These are phyloP conservation scores for Alternaria angustiovoidea DNA, from an alignment of 2,329 filamentous ascomycete species.

Conservation along the genomic window DNA sequence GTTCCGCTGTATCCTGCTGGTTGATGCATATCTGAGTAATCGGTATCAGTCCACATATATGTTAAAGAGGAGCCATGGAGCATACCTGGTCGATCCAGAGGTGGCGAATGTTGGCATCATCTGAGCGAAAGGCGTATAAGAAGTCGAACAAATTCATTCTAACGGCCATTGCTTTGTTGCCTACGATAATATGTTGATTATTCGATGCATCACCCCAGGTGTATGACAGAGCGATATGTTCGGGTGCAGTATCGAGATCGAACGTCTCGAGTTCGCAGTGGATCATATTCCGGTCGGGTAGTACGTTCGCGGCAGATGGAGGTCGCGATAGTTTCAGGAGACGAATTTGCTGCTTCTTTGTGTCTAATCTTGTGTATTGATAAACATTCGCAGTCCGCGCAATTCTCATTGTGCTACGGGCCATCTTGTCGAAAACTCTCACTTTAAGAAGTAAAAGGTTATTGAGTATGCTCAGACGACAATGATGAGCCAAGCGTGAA, in stretches of 20 bases:
- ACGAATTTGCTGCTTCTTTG: neutral
- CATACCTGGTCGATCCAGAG: slow-evolving; percentile 13
- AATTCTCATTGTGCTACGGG: neutral
- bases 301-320: neutral
- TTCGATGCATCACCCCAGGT: slow-evolving; percentile 1
- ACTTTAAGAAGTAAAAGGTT: neutral
- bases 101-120: neutral
- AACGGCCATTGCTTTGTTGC: neutral
- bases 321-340: neutral
- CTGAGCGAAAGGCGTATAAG: slow-evolving; percentile 3
- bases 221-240: slow-evolving; percentile 10
- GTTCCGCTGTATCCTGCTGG: slow-evolving; percentile 3
- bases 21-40: slow-evolving; percentile 15
- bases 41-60: neutral
- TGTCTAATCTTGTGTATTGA: neutral
- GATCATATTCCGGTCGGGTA: neutral
- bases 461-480: neutral
- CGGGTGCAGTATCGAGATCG: neutral
- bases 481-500: neutral
- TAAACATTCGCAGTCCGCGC: neutral
- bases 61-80: neutral
- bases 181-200: neutral
- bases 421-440: neutral
- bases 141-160: slow-evolving; percentile 5
- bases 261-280: neutral